Conservation (phyloP, 768 basidiomycete genomes). For the Trametes cubensis region DNA sequence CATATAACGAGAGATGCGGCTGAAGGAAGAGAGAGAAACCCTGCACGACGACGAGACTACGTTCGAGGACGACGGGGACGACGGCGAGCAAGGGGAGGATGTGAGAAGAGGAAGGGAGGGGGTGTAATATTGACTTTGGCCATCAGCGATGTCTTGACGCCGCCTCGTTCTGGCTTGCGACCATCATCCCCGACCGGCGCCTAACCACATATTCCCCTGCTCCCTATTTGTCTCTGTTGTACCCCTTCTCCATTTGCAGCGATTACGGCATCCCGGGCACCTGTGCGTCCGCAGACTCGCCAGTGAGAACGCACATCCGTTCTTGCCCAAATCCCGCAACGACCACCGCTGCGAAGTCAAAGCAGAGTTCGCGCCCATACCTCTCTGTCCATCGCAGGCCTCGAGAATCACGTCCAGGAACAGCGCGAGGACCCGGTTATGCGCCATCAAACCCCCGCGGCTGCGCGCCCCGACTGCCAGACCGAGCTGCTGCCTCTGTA, state of each 20-base stretch:
- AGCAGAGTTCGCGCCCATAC: not conserved
- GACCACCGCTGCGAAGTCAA: not conserved
- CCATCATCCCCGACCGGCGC: slow-evolving; percentile 18
- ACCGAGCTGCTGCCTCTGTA: slow-evolving; percentile 17
- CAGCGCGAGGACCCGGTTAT: not conserved
- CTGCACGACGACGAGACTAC: not conserved
- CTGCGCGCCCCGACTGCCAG: not conserved
- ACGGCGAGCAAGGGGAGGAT: slow-evolving; percentile 10
- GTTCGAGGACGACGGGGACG: slow-evolving; percentile 1
- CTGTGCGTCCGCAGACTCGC: not conserved
- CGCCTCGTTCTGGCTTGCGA: slow-evolving; percentile 17
- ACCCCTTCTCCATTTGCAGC: not conserved
- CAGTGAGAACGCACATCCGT: not conserved
- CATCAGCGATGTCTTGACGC: slow-evolving; percentile 23
- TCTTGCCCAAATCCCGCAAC: not conserved
- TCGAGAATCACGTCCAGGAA: too few species aligned
- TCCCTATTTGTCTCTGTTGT: slow-evolving; percentile 7
- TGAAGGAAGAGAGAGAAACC: not conserved
- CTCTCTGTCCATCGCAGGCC: too few species aligned
- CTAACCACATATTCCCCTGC: not conserved
- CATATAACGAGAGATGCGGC: not conserved
- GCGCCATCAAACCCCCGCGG: not conserved
- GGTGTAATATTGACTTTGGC: slow-evolving; percentile 17
- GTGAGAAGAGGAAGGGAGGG: slow-evolving; percentile 10
- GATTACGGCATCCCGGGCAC: slow-evolving; percentile 18